Conservation (phyloP, 2,329 filamentous ascomycete species). For the Cryphonectria japonica region DNA sequence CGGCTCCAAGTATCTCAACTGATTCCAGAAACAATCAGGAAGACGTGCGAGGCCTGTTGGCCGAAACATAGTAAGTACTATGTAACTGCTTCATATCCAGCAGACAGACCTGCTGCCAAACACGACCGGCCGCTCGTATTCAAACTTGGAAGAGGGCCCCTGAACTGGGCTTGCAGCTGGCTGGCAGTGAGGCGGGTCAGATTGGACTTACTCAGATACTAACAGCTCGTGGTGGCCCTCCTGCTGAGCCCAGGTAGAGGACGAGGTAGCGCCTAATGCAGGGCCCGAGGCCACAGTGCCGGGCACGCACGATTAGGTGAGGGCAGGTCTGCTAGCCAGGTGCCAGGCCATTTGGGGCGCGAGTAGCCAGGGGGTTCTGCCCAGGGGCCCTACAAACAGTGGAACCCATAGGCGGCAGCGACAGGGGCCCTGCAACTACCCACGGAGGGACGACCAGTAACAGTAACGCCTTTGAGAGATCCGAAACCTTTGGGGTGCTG, state of each 20-base stretch:
- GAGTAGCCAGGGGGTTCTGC: not conserved
- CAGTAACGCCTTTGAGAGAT: slow-evolving; percentile 6
- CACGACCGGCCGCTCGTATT: slow-evolving; percentile 21
- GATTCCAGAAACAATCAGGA: not conserved
- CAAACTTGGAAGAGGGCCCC: slow-evolving; percentile 3
- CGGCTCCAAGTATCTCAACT: not conserved
- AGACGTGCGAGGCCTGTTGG: not conserved
- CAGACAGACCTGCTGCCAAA: not conserved
- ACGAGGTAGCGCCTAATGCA: not conserved
- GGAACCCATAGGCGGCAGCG: not conserved
- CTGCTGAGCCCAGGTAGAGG: not conserved
- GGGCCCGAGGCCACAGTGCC: not conserved
- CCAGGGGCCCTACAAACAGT: not conserved
- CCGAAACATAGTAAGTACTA: not conserved
- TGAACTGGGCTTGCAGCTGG: not conserved
- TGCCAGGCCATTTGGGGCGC: not conserved
- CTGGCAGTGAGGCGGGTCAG: not conserved
- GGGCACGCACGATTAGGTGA: not conserved
- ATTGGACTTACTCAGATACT: not conserved
- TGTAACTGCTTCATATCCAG: not conserved
- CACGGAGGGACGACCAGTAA: not conserved
- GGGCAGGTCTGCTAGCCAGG: slow-evolving; percentile 2
- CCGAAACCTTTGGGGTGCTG: slow-evolving; percentile 16
- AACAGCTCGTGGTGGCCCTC: not conserved
- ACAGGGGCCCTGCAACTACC: slow-evolving; percentile 1